Evolutionary conservation across 2,329 filamentous ascomycete genomes (phyloP), one percentile per base, ranked within the genome.

Genomic region (Fusarium guadeloupense): DNA sequence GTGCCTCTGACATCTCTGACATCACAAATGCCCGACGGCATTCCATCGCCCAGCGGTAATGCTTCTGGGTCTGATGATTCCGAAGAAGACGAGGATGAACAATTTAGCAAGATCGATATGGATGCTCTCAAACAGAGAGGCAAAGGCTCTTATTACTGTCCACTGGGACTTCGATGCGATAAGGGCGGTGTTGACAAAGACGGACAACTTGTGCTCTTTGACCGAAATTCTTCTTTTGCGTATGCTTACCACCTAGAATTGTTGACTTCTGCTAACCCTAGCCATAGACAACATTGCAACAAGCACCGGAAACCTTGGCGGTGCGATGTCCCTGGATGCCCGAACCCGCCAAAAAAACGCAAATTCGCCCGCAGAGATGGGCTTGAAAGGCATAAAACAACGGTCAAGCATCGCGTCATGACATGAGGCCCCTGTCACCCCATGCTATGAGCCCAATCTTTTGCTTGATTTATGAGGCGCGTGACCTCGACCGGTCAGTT

Each of bases 301-400:
- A 79, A 79, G 40, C 77, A 79, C 55, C 71, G 74, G 21, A 78
- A 78, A 56, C 77, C 77, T 14, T 78, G 75, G 74, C 73, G 73
- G 19, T 79, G 77, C 63, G 71, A 74, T 34, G 49, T 75, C 19
- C 70, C 72, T 35, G 74, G 76, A 9, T 79, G 77, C 33, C 77
- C 77, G 12, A 79, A 79, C 34, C 74, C 74, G 9, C 73, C 73
- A 10, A 77, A 77, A 51, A 78, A 78, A 54, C 75, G 77, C 47
- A 73, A 71, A 16, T 79, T 79, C 52, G 77, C 77, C 10, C 75
- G 77, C 44, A 72, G 76, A 52, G 77, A 79, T 55, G 77, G 77
- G 16, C 62, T 79, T n/a, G 74, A 78, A 47, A 73, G 77, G 43
- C 77, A 79, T 60, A 76, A 75, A 52, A 61, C 71, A 28, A 77